Base-by-base conservation (phyloP, 495 filamentous ascomycete species). In the Trichoderma reesei region DNA sequence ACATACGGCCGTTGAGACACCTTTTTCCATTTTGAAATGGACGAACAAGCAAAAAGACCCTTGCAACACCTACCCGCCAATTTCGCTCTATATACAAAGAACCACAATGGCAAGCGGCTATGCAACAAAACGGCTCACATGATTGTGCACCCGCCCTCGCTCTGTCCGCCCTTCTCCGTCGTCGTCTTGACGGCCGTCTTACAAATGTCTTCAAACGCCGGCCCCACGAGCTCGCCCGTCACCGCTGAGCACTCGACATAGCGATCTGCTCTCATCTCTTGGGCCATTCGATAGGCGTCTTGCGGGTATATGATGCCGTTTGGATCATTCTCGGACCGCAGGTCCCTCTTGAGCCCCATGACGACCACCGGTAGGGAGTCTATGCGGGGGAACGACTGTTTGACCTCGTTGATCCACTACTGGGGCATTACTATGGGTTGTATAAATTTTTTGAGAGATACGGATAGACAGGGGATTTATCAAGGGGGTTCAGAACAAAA, bases 241-340 rank as follows among this genome's bases (percentile, higher is more conserved):
- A 88, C 73, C 39, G 91, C 91, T 16, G 90, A 94, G 73, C 92
- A 96, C 70, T 96, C 92, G 60, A 90, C 88, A 75, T 96, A 96
- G 48, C 85, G 83, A 80, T 96, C 92, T 72, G 86, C 90, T 59
- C 90, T 79, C 75, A 95, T 83, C 70, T 89, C 88, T 69, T 92
- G 89, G 13, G 92, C 88, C 41, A 90, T 78, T n/a, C 79, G 76
- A 67, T 91, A 85, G 2, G 82, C 87, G 70, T 90, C 87, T 70
- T 90, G 84, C 37, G 88, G 89, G 65, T 88, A 86, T 36, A 91
- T 88, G 41, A 87, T 81, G 3, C 82, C 85, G 60, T 86, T 85
- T 33, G 84, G 85, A 66, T 90, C 87, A 4, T 71, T 70, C 64
- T 82, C 82, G 33, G 76, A 78, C 67, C 92, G 75, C 59, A 95